Conservation (phyloP, 108 stramenopile species). For the Pseudonitzschia multistriata region DNA sequence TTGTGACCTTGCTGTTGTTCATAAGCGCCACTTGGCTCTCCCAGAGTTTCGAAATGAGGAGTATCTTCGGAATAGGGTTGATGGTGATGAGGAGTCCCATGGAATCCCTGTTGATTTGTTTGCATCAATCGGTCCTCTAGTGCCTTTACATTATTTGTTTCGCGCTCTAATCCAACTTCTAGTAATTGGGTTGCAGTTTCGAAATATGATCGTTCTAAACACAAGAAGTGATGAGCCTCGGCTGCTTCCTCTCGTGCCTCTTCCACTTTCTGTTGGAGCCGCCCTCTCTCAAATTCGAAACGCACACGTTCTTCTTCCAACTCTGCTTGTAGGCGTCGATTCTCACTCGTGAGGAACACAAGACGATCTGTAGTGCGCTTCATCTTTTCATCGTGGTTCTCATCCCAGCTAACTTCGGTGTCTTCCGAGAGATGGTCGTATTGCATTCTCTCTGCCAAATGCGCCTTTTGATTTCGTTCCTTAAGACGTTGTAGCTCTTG, state of each 20-base stretch:
- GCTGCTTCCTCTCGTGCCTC: not conserved
- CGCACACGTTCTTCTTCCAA: constrained; percentile 8
- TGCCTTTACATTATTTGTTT: not conserved
- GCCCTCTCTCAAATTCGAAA: not conserved
- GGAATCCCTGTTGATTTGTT: constrained; percentile 1
- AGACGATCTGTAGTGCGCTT: constrained; percentile 8
- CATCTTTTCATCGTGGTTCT: constrained; percentile 16
- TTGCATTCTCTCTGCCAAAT: not conserved
- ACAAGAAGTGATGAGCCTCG: constrained; percentile 1
- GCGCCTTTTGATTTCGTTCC: constrained; percentile 1
- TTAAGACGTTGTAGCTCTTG: constrained; percentile 6
- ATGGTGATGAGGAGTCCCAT: not conserved
- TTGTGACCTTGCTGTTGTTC: constrained; percentile 4
- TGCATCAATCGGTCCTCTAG: constrained; percentile 1
- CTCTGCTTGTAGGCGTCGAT: constrained; percentile 7
- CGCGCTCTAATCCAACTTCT: constrained; percentile 15
- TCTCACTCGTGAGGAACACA: constrained; percentile 2
- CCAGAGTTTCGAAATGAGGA: constrained; percentile 3
- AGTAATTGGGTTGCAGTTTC: constrained; percentile 9
- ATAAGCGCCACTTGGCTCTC: constrained; percentile 2
- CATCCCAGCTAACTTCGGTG: constrained; percentile 6
- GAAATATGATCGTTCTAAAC: constrained; percentile 16
- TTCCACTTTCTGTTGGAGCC: constrained; percentile 12
- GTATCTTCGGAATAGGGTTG: not conserved
- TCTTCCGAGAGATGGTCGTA: constrained; percentile 2